A percentile compares a stretch with the other conserved stretches of the same genome.
These are phyloP conservation scores for Poa annua DNA, from an alignment of 176 grass and related monocot species.

Conservation along the genomic window DNA sequence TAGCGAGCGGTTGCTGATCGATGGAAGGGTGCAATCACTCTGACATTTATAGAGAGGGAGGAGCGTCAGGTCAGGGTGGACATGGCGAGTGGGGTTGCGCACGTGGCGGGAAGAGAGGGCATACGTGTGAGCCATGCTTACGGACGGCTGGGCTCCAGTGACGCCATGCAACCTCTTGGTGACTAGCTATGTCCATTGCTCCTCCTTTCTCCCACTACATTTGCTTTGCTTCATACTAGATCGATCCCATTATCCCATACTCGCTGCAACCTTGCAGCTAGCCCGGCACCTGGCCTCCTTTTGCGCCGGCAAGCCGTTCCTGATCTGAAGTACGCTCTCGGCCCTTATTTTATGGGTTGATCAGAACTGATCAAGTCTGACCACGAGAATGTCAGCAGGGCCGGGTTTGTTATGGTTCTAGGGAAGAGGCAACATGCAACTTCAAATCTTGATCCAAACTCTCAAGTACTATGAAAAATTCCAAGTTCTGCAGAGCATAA, in stretches of 20 bases:
- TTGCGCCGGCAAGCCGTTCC: neutral
- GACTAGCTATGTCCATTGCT: neutral
- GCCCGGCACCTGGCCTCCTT: neutral
- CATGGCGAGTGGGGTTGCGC: neutral
- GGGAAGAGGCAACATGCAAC: constrained; percentile 9
- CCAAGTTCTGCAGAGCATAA: neutral
- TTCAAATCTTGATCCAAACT: neutral
- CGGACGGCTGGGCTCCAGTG: constrained; percentile 8
- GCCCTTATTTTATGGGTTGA: neutral
- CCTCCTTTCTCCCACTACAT: no score
- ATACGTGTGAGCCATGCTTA: constrained; percentile 56
- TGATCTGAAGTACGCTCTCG: neutral
- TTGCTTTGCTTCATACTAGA: no score
- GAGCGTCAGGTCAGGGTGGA: neutral
- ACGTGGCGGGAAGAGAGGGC: neutral
- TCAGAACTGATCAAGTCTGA: neutral
- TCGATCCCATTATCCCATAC: neutral
- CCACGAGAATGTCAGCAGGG: neutral
- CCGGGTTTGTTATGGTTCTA: neutral
- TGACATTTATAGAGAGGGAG: constrained; percentile 51
- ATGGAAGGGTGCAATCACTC: no score
- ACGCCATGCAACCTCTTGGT: neutral
- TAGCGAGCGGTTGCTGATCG: no score
- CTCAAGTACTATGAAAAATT: neutral
- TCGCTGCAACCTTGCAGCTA: neutral